Evolutionary conservation across 2,329 filamentous ascomycete species (phyloP), one percentile per base, ranked within the genome.

Genomic region (Amesomyces nigricolor): DNA sequence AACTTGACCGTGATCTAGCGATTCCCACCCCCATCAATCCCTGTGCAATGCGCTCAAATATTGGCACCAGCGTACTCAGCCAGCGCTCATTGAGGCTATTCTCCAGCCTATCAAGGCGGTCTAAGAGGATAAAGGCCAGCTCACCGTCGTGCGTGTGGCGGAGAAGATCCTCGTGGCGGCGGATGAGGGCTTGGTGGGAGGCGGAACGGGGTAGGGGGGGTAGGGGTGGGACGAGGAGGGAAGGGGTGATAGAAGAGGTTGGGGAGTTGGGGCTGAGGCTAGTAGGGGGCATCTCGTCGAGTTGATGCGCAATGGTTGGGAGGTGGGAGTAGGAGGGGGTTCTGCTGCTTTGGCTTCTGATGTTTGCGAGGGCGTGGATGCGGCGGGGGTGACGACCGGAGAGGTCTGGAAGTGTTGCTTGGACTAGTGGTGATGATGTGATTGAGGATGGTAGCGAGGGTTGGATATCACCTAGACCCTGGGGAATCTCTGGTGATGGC

Each of bases 121-220:
- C 69, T 6, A 26, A 26, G 16, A 55, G 26, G 5, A 63, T 37
- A 3, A 26, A 1, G 59, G 78, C 76, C 66, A 79, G 73, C 39
- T 80, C 78, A 22, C 69, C 70, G 14, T 76, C 65, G 7, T 72
- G 74, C 17, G 71, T 67, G 56, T 75, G 72, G 9, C 70, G 67
- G 29, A 75, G 68, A 47, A 76, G 68, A 47, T 76, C 72, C 56
- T 76, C 74, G 8, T 71, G 68, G 4, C 65, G 62, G 16, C 13
- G 71, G 19, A 39, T 53, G 9, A 74, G 65, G 53, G 75, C 69
- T 53, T 54, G 2, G 54, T 60, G 4, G 32, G 38, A 19, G 56
- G 19, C 29, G 32, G 13, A 4, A 30, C 3, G 17, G 32, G 5
- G 17, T 8, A 32, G 7, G 14, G 47, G 47, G 35, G 13, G 17